These are phyloP conservation scores for Apiotrichum veenhuisii DNA, from an alignment of 1,284 basidiomycete genomes.

Conservation along the genomic window DNA sequence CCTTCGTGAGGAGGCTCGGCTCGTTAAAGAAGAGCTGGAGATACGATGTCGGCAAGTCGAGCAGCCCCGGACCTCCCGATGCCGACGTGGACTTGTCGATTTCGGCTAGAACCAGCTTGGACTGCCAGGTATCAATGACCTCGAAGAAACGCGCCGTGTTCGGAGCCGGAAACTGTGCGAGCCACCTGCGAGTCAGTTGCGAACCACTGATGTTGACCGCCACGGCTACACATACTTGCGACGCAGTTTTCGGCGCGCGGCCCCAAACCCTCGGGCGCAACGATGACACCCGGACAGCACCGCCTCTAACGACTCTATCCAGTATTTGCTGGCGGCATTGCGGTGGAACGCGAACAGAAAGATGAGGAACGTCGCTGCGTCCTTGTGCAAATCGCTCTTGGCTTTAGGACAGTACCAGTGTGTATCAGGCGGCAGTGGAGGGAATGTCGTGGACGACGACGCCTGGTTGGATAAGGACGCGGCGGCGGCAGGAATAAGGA, in stretches of 20 bases:
- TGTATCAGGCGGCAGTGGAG: not conserved
- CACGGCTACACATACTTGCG: constrained; percentile 62
- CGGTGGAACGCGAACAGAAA: constrained; percentile 70
- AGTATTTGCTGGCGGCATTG: constrained; percentile 49
- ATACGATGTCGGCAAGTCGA: constrained; percentile 52
- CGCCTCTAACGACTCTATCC: constrained; percentile 59
- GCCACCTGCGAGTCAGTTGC: constrained; percentile 31
- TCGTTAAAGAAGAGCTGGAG: constrained; percentile 67
- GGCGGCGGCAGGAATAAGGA: constrained; percentile 50
- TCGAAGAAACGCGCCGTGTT: constrained; percentile 55
- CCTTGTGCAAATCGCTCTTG: constrained; percentile 19
- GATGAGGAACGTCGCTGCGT: constrained; percentile 69
- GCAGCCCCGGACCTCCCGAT: constrained; percentile 24
- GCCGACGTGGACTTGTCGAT: constrained; percentile 11
- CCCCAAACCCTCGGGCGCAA: constrained; percentile 65
- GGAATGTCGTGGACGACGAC: constrained; percentile 18
- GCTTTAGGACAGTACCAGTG: constrained; percentile 45
- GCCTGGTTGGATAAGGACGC: not conserved
- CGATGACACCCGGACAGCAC: constrained; percentile 62
- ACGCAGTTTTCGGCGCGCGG: constrained; percentile 55
- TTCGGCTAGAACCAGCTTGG: constrained; percentile 24
- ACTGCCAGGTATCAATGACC: constrained; percentile 67
- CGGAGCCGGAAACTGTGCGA: constrained; percentile 39
- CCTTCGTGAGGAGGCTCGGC: constrained; percentile 59
- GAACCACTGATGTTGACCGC: constrained; percentile 42